A percentile compares a stretch with the other conserved stretches of the same genome.
These are phyloP conservation scores for Fusarium sp. DNA, from an alignment of 2,329 filamentous ascomycete genomes.

Conservation along the genomic window DNA sequence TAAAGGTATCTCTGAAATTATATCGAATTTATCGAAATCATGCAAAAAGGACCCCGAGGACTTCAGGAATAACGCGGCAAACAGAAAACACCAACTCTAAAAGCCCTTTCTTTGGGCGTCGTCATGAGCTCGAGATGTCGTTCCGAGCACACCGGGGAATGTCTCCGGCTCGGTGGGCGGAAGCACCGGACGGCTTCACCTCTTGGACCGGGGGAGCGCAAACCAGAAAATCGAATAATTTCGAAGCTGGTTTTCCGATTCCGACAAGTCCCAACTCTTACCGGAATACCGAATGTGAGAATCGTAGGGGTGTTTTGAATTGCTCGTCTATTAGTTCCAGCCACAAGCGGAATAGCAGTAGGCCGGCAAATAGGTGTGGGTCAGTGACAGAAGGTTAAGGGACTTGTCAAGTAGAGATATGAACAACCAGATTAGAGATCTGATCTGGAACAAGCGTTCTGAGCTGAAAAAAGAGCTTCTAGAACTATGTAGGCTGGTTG, in stretches of 20 bases:
- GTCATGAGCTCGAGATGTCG: constrained; percentile 31
- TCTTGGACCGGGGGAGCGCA: constrained; percentile 36
- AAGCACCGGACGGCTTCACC: constrained; percentile 49
- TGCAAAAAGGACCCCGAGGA: constrained; percentile 12
- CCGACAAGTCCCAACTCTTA: constrained; percentile 16
- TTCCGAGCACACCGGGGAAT: constrained; percentile 44
- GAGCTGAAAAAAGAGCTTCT: constrained; percentile 7
- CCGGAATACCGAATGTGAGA: constrained; percentile 11
- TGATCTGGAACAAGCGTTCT: constrained; percentile 15
- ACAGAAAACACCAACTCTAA: constrained; percentile 27
- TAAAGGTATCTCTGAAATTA: constrained; percentile 14
- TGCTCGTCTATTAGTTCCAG: constrained; percentile 44
- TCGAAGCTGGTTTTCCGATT: constrained; percentile 10
- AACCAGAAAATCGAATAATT: constrained; percentile 28
- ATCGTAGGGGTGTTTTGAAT: constrained; percentile 32
- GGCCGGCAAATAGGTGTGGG: constrained; percentile 43
- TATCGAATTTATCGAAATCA: constrained; percentile 11
- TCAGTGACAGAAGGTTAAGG: constrained; percentile 34
- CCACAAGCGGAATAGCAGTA: constrained; percentile 44
- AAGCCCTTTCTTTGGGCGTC: constrained; percentile 22
- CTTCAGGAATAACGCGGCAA: constrained; percentile 5
- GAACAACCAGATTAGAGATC: constrained; percentile 1
- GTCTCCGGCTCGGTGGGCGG: constrained; percentile 41
- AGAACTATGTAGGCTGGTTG: constrained; percentile 9
- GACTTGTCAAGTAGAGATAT: constrained; percentile 7